Evolutionary conservation across 1,284 basidiomycete genomes (phyloP), one percentile per base, ranked within the genome.

Genomic region (Porogramme epimiltina): DNA sequence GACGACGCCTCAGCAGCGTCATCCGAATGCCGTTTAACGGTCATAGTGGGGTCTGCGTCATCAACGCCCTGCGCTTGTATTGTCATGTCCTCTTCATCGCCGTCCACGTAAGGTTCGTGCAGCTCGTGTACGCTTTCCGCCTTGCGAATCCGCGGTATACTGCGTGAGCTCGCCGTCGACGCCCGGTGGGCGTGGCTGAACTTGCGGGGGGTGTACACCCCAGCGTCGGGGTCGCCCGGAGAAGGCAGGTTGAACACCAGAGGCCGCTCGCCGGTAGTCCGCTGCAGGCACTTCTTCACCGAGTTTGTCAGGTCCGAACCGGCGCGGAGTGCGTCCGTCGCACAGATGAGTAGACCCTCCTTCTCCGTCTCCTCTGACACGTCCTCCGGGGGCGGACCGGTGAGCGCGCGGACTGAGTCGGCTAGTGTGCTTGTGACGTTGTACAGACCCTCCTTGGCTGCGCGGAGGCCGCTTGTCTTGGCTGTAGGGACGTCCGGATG

Each of bases 301-400:
- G 91, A 82, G 8, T 85, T 80, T 26, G 93, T 87, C 67, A 93
- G 95, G 59, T 95, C 93, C n/a, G 89, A 86, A 24, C 91, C 93
- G 20, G 90, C 85, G 62, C 93, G 89, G 55, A 96, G 74, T 2
- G 95, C 92, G 47, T 82, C 83, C 1, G 95, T 98, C 3, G 95
- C 94, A 11, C 87, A 86, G 47, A 86, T 81, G 55, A 98, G 76
- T 37, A 98, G 72, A 0, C 78, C 73, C 42, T 82, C 79, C 69
- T 93, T 94, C 65, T 90, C 87, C 42, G 93, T 87, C 65, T 97
- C 94, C 64, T 90, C 86, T 34, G 81, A 82, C 61, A 80, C 71
- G 20, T 74, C 75, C 18, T 77, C 70, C 5, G 78, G 71, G 28
- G 79, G 70, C 4, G 78, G 73, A 22, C 80, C 69, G 18, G 84